Percentiles rank a stretch among this genome's conserved stretches.
Conservation (phyloP, 257 asterid genomes). For the Ligustrum vulgare region DNA sequence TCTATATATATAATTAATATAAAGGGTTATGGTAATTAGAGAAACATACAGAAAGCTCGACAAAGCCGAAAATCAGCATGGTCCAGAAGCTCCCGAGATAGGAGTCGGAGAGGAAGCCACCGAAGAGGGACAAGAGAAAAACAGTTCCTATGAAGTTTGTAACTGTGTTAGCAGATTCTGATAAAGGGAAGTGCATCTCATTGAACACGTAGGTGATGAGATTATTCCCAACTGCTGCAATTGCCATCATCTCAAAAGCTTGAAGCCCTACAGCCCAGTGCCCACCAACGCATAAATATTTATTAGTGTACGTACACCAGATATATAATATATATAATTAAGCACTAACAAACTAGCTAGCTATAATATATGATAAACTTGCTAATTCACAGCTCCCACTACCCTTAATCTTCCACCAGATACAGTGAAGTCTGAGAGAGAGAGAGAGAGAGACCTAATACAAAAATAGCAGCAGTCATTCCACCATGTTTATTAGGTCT, state of each 20-base stretch:
- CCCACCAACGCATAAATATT: background rate
- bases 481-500: conserved; percentile 66
- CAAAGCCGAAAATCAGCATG: conserved; percentile 66
- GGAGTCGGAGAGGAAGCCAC: conserved; percentile 80
- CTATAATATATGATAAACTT: background rate
- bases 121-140: conserved; percentile 65
- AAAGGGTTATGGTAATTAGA: background rate
- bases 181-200: conserved; percentile 70
- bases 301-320: too few relatives aligned
- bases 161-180: conserved; percentile 72
- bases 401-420: background rate
- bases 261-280: conserved; percentile 51
- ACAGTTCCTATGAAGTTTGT: conserved; percentile 80
- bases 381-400: background rate
- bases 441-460: conserved; percentile 41
- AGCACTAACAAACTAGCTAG: background rate
- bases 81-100: conserved; percentile 76
- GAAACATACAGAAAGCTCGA: conserved; percentile 59
- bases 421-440: background rate
- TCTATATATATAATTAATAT: too few relatives aligned
- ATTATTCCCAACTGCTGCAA: conserved; percentile 78
- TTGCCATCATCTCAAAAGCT: conserved; percentile 79
- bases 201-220: conserved; percentile 68
- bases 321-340: too few relatives aligned
- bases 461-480: conserved; percentile 70